These are phyloP conservation scores for Tetramitus jugosus DNA, from an alignment of 208 protist genomes.

Conservation along the genomic window DNA sequence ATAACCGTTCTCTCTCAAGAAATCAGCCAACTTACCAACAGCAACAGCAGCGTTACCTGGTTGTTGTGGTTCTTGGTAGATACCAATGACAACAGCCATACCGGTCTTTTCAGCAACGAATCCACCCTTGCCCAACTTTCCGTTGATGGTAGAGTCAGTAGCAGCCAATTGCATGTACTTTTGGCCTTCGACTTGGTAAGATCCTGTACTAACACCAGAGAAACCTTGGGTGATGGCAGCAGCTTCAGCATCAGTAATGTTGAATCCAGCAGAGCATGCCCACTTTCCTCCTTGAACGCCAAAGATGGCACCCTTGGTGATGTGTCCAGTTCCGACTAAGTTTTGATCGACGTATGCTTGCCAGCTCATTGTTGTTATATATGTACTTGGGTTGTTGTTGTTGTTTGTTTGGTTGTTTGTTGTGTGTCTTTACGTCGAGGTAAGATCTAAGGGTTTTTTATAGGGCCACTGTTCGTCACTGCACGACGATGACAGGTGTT, in stretches of 20 bases:
- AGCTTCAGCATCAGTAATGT: conserved; percentile 34
- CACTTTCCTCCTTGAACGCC: conserved; percentile 49
- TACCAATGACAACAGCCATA: conserved; percentile 44
- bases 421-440: too few relatives aligned
- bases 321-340: conserved; percentile 50
- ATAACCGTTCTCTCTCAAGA: conserved; percentile 45
- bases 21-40: conserved; percentile 58
- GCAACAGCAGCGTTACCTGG: conserved; percentile 37
- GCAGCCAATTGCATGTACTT: conserved; percentile 53
- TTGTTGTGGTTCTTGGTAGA: conserved; percentile 48
- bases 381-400: too few relatives aligned
- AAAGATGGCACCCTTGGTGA: conserved; percentile 45
- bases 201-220: conserved; percentile 30
- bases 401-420: too few relatives aligned
- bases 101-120: conserved; percentile 45
- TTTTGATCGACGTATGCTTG: conserved; percentile 56
- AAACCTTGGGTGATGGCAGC: conserved; percentile 31
- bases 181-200: conserved; percentile 39
- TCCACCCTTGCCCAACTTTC: conserved; percentile 35
- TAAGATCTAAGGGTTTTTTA: too few relatives aligned
- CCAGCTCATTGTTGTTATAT: conserved; percentile 48
- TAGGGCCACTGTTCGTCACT: too few relatives aligned
- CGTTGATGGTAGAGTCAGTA: conserved; percentile 25
- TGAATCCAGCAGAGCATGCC: conserved; percentile 47
- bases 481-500: too few relatives aligned